Base-by-base conservation (phyloP, 345 rosid species). In the Corchorus capsularis region DNA sequence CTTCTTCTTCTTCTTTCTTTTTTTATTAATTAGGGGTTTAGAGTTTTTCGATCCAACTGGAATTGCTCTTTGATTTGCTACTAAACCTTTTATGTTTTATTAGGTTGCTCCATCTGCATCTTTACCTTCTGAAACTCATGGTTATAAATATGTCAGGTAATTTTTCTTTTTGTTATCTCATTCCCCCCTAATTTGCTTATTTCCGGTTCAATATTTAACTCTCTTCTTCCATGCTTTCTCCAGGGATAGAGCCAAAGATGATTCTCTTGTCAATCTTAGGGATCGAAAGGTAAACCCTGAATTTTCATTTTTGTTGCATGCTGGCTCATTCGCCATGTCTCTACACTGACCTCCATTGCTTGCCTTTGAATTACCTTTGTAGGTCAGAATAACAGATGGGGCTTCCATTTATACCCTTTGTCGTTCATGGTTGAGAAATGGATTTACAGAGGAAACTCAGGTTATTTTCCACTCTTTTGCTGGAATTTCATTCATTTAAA, bases 361-460 rank as follows among this genome's bases (percentile, higher is more conserved):
- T 45, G 52, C 47, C 76, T 77, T 62, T 72, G 70, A 56, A 74
- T 68, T 63, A 16, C 75, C 15, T 60, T 82, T 85, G 6, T 81
- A 95, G 98, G 94, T 92, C 78, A 85, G 86, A 79, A 82, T 91
- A 78, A 79, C 92, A 14, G 93, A 86, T 5, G 96, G 88, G 67
- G 86, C 90, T 82, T 89, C 99, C 79, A 88, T 96, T 69, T 96
- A 92, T 78, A 82, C 89, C 39, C 93, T 96, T 79, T 84, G 97
- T 70, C 95, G 98, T 13, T 93, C 98, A 68, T 96, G 99, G 99
- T 79, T 96, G 85, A 87, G 90, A 84, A 93, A 92, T 79, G 97
- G 98, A 62, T 81, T 73, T 75, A 85, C 84, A 10, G 92, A 90
- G 71, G 93, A 92, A 82, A 83, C 52, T 63, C 91, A 92, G 97